Evolutionary conservation across 2,329 filamentous ascomycete genomes (phyloP), one percentile per base, ranked within the genome.

Genomic region (Teratosphaeria pseudoeucalypti): DNA sequence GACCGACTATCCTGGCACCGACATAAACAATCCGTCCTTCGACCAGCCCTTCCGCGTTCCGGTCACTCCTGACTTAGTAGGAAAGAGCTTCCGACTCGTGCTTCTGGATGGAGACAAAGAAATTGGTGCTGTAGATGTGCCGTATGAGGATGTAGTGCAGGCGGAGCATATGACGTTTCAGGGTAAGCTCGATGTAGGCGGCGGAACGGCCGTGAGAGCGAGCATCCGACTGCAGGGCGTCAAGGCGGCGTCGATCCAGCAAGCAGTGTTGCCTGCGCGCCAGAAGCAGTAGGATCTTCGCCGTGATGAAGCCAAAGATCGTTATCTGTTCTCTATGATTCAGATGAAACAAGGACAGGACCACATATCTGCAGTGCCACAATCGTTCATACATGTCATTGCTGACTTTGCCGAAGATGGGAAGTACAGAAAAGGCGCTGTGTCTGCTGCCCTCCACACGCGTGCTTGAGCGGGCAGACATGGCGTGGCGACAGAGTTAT

Each of bases 11-110:
- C 76, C 77, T 0, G 78, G 78, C 1, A 73, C 67, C 2, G 78
- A 80, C 56, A 78, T 80, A 62, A 77, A 76, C 69, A 80, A 79
- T 64, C 78, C 78, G 2, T 69, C 72, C 2, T 80, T 79, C 57
- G 77, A 79, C 60, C 72, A 76, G 63, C 73, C 74, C 0, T 80
- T 79, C 68, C 68, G 68, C 7, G 72, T 80, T 53, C 76, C 77
- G 0, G 58, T 80, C 6, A 76, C 72, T 4, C 67, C 68, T 12
- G 62, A 65, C 29, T 23, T 62, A 16, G 70, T 68, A 9, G 69
- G 67, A 12, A 66, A 68, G 1, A 68, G 47, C 58, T 73, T 76
- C 58, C 68, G 61, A 57, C 70, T 77, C 16, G 60, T 69, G 6
- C 62, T 76, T 29, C 43, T 76, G 63, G 72, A 77, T 64, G 69